Base-by-base conservation (phyloP, 2,329 filamentous ascomycete genomes). In the Fusarium coffeatum region DNA sequence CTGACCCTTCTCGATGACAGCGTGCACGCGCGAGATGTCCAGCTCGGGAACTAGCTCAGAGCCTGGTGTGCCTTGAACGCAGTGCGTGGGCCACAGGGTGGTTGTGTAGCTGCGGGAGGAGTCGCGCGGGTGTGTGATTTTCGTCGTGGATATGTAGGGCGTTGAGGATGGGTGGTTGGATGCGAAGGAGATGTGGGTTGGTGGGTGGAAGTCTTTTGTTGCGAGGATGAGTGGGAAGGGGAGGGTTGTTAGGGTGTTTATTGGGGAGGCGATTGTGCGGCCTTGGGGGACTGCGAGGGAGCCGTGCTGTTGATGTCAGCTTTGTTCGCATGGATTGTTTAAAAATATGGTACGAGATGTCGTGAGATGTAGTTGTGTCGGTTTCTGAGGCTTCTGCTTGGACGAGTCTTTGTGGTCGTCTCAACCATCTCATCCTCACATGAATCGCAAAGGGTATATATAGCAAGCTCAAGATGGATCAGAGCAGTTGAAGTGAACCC, bases 201-300 rank as follows among this genome's bases (percentile, higher is more conserved):
- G 72, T 0, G 96, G 96, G 78, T 99, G 96, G 85, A 89, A 97
- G 87, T 99, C 96, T 78, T 93, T 91, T n/a, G 95, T 97, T 46
- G 93, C 93, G 71, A 98, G 83, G 72, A 91, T 93, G 74, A 92
- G 78, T 41, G 83, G 80, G 77, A 98, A 97, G 48, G 92, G 90
- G 25, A 91, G 84, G 7, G 80, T 72, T 59, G 98, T 88, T 47
- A 98, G 89, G 50, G 81, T 72, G 83, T 98, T 98, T 81, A 98
- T 86, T 20, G 86, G 71, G 5, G 89, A 85, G 11, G 90, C 86
- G 64, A 97, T 90, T 68, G 87, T 82, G 69, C 93, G 91, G 70
- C 90, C 96, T 51, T 86, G 82, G 57, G 88, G 77, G n/a, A 98
- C 93, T 32, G 93, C 91, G 53, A 99, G 89, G n/a, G 93, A 86